Evolutionary conservation across 2,329 filamentous ascomycete genomes (phyloP), one percentile per base, ranked within the genome.

Genomic region (Coleophoma cylindrospora): DNA sequence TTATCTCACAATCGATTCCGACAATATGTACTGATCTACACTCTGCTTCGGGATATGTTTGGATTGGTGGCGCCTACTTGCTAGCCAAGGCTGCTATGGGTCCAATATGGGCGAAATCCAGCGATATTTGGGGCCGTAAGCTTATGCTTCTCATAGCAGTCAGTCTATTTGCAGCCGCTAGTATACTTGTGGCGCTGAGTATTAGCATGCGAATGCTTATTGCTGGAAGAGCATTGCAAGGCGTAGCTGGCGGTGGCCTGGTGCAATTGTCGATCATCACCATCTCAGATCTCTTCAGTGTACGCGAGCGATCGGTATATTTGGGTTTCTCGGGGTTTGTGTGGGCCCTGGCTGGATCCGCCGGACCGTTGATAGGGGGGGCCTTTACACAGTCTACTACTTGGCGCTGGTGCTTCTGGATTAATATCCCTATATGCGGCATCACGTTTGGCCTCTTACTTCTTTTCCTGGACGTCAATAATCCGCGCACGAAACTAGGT

Each of bases 31-130:
- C 74, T 52, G 66, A 77, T 32, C 78, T 81, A 57, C 64, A 76
- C 15, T 75, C 74, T 4, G 66, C 70, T 3, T 60, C 61, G 2
- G 62, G 63, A 8, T 91, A 90, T 67, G 82, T 83, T 13, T 91
- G 87, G 89, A 86, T 92, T 53, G 87, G 87, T 1, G 83, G 79
- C 27, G 81, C 87, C 0, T 91, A 87, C 64, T 71, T 90, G 3
- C 77, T 91, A 10, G 84, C 83, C n/a, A 82, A 81, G 59, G 83
- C 86, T 0, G 82, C 86, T 0, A 75, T 75, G 2, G 80, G 79
- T 0, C 85, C 86, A 0, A 61, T 57, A 11, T 91, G 87, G 87
- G 85, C 83, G 4, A 79, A 78, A 53, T 64, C 81, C 34, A 74
- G 73, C 1, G 79, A 83, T 53, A 80, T 82, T 34, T 83, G 74